Evolutionary conservation across 495 filamentous ascomycete genomes (phyloP).

Genomic region (Hypoxylon crocopeplum): DNA sequence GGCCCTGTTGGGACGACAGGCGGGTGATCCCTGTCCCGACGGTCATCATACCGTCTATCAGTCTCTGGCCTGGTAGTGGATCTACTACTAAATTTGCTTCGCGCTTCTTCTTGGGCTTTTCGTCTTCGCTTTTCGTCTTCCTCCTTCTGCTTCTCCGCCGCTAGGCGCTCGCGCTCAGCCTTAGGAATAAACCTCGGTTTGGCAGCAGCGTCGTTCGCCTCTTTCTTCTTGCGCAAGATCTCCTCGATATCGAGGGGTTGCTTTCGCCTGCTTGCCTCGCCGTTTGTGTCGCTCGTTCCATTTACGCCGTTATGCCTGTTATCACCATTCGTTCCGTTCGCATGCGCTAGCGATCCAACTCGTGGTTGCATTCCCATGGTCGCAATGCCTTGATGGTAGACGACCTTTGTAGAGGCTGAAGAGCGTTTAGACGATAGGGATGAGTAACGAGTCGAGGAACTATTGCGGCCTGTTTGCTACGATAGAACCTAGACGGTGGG

Average conservation of each 20-base stretch:
- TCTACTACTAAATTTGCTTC: constrained; percentile 28
- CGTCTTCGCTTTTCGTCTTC: constrained; percentile 71
- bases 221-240: constrained; percentile 53
- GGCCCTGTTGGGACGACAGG: constrained; percentile 75
- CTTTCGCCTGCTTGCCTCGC: constrained; percentile 34
- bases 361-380: constrained; percentile 41
- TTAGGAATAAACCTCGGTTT: constrained; percentile 94
- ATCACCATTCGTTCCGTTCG: constrained; percentile 18
- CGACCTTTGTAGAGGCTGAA: too few species aligned
- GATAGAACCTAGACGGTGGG: too few species aligned
- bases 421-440: too few species aligned
- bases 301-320: too few species aligned
- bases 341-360: constrained; percentile 27
- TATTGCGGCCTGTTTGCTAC: too few species aligned
- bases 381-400: constrained; percentile 2
- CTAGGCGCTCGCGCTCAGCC: constrained; percentile 84
- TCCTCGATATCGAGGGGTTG: constrained; percentile 56
- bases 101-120: constrained; percentile 59
- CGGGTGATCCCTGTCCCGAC: constrained; percentile 36
- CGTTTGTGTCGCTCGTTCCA: too few species aligned
- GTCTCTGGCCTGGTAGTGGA: not conserved
- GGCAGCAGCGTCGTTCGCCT: constrained; percentile 54
- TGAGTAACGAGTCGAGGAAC: too few species aligned
- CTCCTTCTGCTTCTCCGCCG: constrained; percentile 82
- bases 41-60: constrained; percentile 30